These are phyloP conservation scores for Phoma sp. DNA, from an alignment of 2,329 filamentous ascomycete genomes.

Conservation along the genomic window DNA sequence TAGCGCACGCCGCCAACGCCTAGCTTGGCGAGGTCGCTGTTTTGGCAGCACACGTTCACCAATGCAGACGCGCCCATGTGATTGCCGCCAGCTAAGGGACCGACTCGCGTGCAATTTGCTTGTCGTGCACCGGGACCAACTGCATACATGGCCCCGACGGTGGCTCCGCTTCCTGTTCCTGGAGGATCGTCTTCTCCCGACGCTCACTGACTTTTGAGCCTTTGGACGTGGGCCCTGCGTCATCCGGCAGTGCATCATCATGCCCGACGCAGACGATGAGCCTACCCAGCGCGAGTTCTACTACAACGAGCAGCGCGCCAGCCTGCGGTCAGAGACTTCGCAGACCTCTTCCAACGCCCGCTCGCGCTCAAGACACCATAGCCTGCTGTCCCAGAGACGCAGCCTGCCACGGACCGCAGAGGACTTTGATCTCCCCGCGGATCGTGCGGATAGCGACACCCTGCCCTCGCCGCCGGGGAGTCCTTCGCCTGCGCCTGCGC, in stretches of 20 bases:
- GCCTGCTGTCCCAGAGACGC: constrained; percentile 6
- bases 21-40: not conserved
- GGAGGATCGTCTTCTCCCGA: not conserved
- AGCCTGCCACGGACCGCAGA: constrained; percentile 8
- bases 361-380: constrained; percentile 21
- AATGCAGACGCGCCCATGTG: constrained; percentile 2
- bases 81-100: not conserved
- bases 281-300: constrained; percentile 36
- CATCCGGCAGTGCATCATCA: constrained; percentile 11
- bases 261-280: constrained; percentile 37
- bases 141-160: not conserved
- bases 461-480: constrained; percentile 7
- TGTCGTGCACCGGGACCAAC: not conserved
- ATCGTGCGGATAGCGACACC: constrained; percentile 21
- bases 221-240: not conserved
- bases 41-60: not conserved
- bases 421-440: constrained; percentile 9
- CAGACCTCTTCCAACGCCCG: constrained; percentile 22
- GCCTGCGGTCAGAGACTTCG: constrained; percentile 28
- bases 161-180: not conserved
- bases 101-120: constrained; percentile 5
- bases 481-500: constrained; percentile 20
- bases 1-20: not conserved
- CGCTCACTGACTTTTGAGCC: not conserved
- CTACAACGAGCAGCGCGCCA: constrained; percentile 46